These are phyloP conservation scores for Xerocomellus intermedius DNA, from an alignment of 768 basidiomycete genomes.

Conservation along the genomic window DNA sequence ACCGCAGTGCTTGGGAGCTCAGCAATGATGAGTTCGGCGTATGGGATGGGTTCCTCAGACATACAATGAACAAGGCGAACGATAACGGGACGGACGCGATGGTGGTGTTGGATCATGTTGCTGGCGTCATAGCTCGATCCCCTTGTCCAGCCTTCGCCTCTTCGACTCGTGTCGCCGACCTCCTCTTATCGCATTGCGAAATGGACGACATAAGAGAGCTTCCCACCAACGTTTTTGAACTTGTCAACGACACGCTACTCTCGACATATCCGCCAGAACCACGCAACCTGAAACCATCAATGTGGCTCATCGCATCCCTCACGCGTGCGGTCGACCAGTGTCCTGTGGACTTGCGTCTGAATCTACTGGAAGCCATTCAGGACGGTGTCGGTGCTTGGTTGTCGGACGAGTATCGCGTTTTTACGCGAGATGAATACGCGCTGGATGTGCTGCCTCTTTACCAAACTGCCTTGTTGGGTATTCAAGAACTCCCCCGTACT, in stretches of 20 bases:
- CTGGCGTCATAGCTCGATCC: conserved; percentile 43
- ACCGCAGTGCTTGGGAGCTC: conserved; percentile 50
- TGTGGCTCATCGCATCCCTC: conserved; percentile 64
- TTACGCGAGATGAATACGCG: conserved; percentile 53
- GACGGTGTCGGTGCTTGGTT: conserved; percentile 64
- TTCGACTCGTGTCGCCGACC: conserved; percentile 57
- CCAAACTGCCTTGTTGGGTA: conserved; percentile 51
- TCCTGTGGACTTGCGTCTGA: conserved; percentile 45
- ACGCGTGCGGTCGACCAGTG: conserved; percentile 54
- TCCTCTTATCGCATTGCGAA: conserved; percentile 55
- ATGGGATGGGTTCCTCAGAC: conserved; percentile 61
- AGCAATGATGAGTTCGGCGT: conserved; percentile 49
- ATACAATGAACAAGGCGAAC: conserved; percentile 52
- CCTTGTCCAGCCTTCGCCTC: conserved; percentile 40
- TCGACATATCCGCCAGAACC: conserved; percentile 67
- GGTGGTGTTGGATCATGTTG: conserved; percentile 56
- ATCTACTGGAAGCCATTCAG: conserved; percentile 48
- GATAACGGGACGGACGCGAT: conserved; percentile 58
- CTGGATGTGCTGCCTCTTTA: conserved; percentile 66
- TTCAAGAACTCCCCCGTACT: conserved; percentile 46
- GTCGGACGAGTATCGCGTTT: conserved; percentile 51
- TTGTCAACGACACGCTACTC: conserved; percentile 58
- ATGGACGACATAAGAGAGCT: conserved; percentile 50
- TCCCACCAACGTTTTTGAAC: conserved; percentile 53
- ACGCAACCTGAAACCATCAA: conserved; percentile 48